Percentiles rank a stretch among this genome's conserved stretches.
Evolutionary conservation across 345 rosid genomes (phyloP).

Genomic region (Lepidium africanum): DNA sequence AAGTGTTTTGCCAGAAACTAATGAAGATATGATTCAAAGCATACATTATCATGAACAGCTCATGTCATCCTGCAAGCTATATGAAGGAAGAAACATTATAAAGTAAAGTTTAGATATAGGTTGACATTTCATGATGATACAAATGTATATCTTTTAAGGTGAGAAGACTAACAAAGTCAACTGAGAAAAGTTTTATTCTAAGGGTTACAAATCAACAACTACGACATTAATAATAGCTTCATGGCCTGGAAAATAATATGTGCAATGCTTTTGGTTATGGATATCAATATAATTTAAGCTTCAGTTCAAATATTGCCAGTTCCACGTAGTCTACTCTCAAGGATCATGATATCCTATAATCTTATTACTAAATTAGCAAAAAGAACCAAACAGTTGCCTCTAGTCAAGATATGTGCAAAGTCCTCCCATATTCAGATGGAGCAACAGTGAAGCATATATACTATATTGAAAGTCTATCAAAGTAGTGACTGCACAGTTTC

Average conservation of each 20-base stretch:
- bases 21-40: not conserved
- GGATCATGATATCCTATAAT: not conserved
- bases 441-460: not conserved
- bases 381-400: not conserved
- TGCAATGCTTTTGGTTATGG: not conserved
- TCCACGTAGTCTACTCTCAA: not conserved
- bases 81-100: not conserved
- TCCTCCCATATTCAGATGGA: not conserved
- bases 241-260: not conserved
- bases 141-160: not conserved
- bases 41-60: not conserved
- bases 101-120: not conserved
- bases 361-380: not conserved
- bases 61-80: slow-evolving; percentile 14
- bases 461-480: not conserved
- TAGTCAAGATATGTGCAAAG: not conserved
- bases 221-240: not conserved
- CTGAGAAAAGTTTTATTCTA: not conserved
- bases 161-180: not conserved
- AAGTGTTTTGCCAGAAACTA: not conserved
- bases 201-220: not conserved
- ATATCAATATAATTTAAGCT: not conserved
- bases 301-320: not conserved
- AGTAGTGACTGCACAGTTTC: not conserved
- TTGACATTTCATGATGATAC: not conserved